Conservation (phyloP, 2,329 filamentous ascomycete species). For the Pyricularia grisea region DNA sequence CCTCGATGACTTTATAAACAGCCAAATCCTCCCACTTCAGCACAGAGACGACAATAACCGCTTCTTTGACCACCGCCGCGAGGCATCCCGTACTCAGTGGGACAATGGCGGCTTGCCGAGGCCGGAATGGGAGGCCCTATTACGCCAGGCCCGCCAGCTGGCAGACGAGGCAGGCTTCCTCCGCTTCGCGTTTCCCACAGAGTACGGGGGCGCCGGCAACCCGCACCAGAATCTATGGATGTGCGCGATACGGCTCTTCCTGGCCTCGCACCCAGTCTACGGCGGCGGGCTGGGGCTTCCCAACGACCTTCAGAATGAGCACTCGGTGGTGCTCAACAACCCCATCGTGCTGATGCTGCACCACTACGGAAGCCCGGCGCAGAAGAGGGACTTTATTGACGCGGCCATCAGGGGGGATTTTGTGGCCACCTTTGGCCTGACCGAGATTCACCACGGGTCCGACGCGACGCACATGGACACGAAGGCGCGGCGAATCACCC, state of each 20-base stretch:
- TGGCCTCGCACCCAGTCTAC: slow-evolving; percentile 39
- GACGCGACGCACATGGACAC: slow-evolving; percentile 56
- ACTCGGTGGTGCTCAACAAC: slow-evolving; percentile 53
- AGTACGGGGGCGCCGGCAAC: slow-evolving; percentile 25
- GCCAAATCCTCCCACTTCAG: slow-evolving; percentile 44
- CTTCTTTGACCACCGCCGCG: slow-evolving; percentile 57
- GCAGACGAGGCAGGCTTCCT: slow-evolving; percentile 53
- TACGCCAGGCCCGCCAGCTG: slow-evolving; percentile 21
- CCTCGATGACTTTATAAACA: slow-evolving; percentile 48
- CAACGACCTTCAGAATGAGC: slow-evolving; percentile 57
- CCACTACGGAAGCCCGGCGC: slow-evolving; percentile 46
- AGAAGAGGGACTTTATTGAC: slow-evolving; percentile 43
- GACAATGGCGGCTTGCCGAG: slow-evolving; percentile 45
- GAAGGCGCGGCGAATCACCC: slow-evolving; percentile 31
- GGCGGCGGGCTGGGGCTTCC: slow-evolving; percentile 45
- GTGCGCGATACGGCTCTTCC: slow-evolving; percentile 50
- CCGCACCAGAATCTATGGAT: slow-evolving; percentile 49
- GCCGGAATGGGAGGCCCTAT: slow-evolving; percentile 47
- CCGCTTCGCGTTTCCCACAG: slow-evolving; percentile 44
- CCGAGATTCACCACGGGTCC: slow-evolving; percentile 51
- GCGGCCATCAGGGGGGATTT: slow-evolving; percentile 42
- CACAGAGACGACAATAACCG: slow-evolving; percentile 47
- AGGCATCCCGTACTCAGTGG: slow-evolving; percentile 53
- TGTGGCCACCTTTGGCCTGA: slow-evolving; percentile 51
- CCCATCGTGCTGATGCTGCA: slow-evolving; percentile 53